These are phyloP conservation scores for Puccinia polysora DNA, from an alignment of 1,284 basidiomycete species.

Conservation along the genomic window DNA sequence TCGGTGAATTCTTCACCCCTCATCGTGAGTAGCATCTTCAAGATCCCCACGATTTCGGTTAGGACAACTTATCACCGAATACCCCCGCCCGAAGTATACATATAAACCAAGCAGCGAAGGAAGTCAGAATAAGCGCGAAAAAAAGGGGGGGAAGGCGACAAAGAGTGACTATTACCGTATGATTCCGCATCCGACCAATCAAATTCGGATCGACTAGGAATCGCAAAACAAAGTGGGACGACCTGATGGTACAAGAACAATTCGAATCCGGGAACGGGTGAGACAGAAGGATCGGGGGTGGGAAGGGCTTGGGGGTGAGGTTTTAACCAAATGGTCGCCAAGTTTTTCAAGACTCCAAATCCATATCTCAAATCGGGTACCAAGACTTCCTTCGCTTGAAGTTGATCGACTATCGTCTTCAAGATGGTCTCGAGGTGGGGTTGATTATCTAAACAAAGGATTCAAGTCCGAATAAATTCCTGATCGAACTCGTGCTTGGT, in stretches of 20 bases:
- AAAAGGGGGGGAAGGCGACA: neutral
- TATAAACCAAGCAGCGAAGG: neutral
- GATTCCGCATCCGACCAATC: slow-evolving; percentile 84
- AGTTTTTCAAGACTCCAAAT: slow-evolving; percentile 68
- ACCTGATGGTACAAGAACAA: slow-evolving; percentile 84
- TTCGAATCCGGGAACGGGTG: slow-evolving; percentile 80
- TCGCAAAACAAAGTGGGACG: slow-evolving; percentile 74
- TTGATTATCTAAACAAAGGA: slow-evolving; percentile 69
- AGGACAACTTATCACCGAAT: slow-evolving; percentile 69
- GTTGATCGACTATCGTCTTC: slow-evolving; percentile 60
- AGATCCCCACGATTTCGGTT: slow-evolving; percentile 75
- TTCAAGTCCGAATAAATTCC: no score
- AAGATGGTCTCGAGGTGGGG: slow-evolving; percentile 73
- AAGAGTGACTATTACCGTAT: slow-evolving; percentile 34
- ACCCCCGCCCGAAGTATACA: no score
- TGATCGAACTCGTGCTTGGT: no score
- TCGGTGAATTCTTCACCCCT: slow-evolving; percentile 78
- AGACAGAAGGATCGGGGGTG: slow-evolving; percentile 49
- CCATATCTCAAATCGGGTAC: slow-evolving; percentile 71
- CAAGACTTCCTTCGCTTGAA: slow-evolving; percentile 65
- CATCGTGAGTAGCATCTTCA: slow-evolving; percentile 72
- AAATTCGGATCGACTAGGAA: slow-evolving; percentile 73
- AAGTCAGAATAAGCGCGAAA: neutral
- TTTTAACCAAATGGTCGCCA: slow-evolving; percentile 71
- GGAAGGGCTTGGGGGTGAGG: no score